A percentile compares a stretch with the other conserved stretches of the same genome.
phyloP scores from a whole-genome alignment of 2,329 filamentous ascomycete species.

The Fusarium sp. region DNA sequence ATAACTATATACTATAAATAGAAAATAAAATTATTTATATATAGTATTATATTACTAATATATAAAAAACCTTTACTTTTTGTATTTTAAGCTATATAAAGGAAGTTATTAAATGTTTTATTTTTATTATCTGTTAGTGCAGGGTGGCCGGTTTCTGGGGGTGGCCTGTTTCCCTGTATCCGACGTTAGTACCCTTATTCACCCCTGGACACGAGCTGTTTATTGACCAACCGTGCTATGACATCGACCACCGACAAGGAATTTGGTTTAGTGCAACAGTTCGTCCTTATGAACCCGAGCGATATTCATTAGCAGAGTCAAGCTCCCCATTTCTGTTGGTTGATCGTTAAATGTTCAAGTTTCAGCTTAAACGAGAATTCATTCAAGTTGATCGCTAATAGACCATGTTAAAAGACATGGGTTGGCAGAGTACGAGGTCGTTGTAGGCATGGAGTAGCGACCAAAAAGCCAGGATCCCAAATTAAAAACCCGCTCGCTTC shows the following conservation, averaged over 20 bases:
- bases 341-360: not conserved
- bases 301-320: constrained; percentile 18
- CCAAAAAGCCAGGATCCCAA: not conserved
- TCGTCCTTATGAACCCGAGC: constrained; percentile 2
- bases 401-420: not conserved
- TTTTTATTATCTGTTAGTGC: too few species aligned
- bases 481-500: constrained; percentile 11
- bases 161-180: too few species aligned
- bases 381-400: constrained; percentile 10
- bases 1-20: too few species aligned
- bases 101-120: too few species aligned
- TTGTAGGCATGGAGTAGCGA: not conserved
- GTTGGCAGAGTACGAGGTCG: not conserved
- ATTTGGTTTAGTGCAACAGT: not conserved
- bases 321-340: not conserved
- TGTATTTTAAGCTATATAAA: too few species aligned
- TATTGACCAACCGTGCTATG: not conserved
- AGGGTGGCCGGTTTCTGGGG: too few species aligned
- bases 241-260: not conserved
- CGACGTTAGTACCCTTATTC: too few species aligned
- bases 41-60: too few species aligned
- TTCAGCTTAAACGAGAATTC: constrained; percentile 14
- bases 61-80: too few species aligned
- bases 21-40: too few species aligned
- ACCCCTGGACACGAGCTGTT: constrained; percentile 1